Conservation (phyloP, 495 filamentous ascomycete genomes). For the Cercophora samala region DNA sequence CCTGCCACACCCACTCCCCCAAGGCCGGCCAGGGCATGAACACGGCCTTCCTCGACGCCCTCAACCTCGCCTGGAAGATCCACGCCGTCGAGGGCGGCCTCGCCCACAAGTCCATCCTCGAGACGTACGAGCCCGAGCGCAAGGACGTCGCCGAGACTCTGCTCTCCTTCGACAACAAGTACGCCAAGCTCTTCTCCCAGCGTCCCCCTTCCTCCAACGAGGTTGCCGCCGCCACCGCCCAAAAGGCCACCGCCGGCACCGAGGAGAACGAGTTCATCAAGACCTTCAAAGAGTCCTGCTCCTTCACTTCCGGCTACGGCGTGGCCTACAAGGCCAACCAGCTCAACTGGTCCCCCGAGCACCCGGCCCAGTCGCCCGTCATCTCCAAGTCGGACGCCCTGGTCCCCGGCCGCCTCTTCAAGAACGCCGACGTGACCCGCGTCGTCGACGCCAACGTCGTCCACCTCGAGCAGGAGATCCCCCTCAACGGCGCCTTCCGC, state of each 20-base stretch:
- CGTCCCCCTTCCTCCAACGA: conserved; percentile 52
- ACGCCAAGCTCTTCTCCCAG: conserved; percentile 64
- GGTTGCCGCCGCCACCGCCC: conserved; percentile 33
- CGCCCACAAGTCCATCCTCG: conserved; percentile 54
- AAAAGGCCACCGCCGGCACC: conserved; percentile 22
- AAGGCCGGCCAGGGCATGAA: conserved; percentile 89
- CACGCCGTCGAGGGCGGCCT: conserved; percentile 65
- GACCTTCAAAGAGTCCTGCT: conserved; percentile 68
- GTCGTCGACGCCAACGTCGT: conserved; percentile 83
- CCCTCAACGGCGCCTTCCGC: conserved; percentile 81
- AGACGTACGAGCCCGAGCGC: conserved; percentile 70
- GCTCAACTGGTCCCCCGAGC: conserved; percentile 62
- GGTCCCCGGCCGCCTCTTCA: conserved; percentile 66
- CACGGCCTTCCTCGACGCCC: conserved; percentile 74
- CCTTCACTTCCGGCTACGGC: conserved; percentile 68
- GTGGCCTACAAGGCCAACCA: conserved; percentile 62
- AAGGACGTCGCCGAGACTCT: conserved; percentile 66
- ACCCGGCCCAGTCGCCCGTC: conserved; percentile 66
- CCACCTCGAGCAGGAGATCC: conserved; percentile 83
- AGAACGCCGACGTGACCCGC: conserved; percentile 72
- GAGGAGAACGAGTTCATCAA: conserved; percentile 67
- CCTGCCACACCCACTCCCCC: conserved; percentile 80
- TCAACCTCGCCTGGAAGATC: conserved; percentile 84
- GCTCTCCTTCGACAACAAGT: conserved; percentile 68
- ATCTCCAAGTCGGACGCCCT: conserved; percentile 62